These are phyloP conservation scores for Plectosphaerella sp. DNA, from an alignment of 2,329 filamentous ascomycete species.

Conservation along the genomic window DNA sequence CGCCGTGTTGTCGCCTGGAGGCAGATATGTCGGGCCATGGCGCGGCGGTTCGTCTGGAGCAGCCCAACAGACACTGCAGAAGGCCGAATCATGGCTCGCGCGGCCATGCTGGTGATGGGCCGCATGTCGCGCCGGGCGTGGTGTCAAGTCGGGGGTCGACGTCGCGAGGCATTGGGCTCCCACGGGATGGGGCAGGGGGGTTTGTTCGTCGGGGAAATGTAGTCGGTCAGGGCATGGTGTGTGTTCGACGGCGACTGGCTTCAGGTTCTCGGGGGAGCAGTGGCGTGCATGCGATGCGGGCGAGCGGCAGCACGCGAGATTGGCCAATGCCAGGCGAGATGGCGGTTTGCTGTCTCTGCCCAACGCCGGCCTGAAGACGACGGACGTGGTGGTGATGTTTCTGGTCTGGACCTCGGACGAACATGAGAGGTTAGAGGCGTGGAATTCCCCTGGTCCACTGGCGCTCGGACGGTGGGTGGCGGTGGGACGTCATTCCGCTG, in stretches of 20 bases:
- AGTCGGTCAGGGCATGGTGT: conserved; percentile 9
- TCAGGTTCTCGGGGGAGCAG: not conserved
- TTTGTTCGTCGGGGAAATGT: not conserved
- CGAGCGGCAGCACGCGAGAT: conserved; percentile 7
- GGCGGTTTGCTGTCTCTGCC: conserved; percentile 6
- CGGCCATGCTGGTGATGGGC: not conserved
- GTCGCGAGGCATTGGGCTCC: conserved; percentile 1
- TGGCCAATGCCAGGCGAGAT: not conserved
- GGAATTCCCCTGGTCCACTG: not conserved
- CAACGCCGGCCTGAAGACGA: conserved; percentile 1
- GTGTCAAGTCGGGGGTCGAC: not conserved
- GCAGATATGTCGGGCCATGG: too few species aligned
- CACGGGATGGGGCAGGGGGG: not conserved
- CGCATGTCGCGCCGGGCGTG: too few species aligned
- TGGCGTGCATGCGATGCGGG: not conserved
- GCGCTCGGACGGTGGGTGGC: not conserved
- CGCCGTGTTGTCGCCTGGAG: too few species aligned
- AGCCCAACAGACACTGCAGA: not conserved
- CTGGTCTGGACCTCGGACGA: too few species aligned
- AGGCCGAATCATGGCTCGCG: not conserved
- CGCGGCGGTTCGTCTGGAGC: too few species aligned
- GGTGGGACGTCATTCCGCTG: not conserved
- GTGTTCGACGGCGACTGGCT: conserved; percentile 11
- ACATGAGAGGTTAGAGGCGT: too few species aligned
- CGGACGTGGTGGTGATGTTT: too few species aligned